Percentiles rank a stretch among this genome's conserved stretches.
These are phyloP conservation scores for Botrytis medusae DNA, from an alignment of 2,329 filamentous ascomycete genomes.

Conservation along the genomic window DNA sequence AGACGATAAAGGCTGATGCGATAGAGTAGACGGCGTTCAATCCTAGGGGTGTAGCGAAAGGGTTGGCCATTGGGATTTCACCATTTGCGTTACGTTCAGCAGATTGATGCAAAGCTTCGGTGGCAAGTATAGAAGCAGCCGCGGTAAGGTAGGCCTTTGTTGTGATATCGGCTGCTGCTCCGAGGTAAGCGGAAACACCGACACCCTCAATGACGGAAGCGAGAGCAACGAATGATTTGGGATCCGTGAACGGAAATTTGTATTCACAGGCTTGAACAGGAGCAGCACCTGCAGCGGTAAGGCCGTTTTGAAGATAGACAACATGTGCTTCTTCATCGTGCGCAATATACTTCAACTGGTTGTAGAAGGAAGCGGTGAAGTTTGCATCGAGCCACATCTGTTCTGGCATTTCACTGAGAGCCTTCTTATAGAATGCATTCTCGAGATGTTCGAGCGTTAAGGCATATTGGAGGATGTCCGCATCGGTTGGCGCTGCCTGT, in stretches of 20 bases:
- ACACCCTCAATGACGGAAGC: conserved; percentile 57
- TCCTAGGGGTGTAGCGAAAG: conserved; percentile 60
- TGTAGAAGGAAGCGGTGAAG: conserved; percentile 53
- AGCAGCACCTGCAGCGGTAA: conserved; percentile 48
- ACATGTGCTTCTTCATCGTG: conserved; percentile 60
- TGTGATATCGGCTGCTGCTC: conserved; percentile 59
- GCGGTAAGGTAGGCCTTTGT: conserved; percentile 59
- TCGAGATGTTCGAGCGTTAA: conserved; percentile 59
- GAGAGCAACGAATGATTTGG: conserved; percentile 52
- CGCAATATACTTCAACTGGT: conserved; percentile 56
- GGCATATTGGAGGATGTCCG: conserved; percentile 49
- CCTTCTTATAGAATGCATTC: conserved; percentile 62
- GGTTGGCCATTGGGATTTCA: conserved; percentile 55
- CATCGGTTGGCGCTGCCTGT: conserved; percentile 28
- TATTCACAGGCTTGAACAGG: conserved; percentile 60
- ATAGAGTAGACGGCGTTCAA: conserved; percentile 63
- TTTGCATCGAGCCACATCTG: conserved; percentile 53
- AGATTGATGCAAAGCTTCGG: conserved; percentile 65
- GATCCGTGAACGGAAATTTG: conserved; percentile 51
- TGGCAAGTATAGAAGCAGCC: conserved; percentile 63
- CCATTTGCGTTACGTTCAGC: conserved; percentile 54
- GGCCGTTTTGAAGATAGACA: conserved; percentile 50
- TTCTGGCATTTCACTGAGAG: conserved; percentile 56
- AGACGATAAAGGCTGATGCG: conserved; percentile 59
- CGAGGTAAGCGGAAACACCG: conserved; percentile 61